Percentiles rank a stretch among this genome's conserved stretches.
These are phyloP conservation scores for Rosa rugosa DNA, from an alignment of 306 rosid species.

Conservation along the genomic window DNA sequence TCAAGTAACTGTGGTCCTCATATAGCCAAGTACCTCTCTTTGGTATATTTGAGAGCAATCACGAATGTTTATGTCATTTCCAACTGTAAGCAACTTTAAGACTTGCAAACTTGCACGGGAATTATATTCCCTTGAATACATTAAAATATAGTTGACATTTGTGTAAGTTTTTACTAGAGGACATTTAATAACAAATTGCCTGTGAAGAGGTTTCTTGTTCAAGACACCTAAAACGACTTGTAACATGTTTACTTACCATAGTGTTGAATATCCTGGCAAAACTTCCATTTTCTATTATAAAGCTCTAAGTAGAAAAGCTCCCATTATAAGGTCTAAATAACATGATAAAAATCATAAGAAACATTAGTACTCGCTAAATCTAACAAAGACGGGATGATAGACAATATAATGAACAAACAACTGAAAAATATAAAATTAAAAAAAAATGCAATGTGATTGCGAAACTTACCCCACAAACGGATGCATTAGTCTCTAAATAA, in stretches of 20 bases:
- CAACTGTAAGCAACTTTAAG: background rate
- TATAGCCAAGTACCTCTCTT: background rate
- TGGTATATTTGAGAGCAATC: background rate
- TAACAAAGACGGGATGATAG: too few relatives aligned
- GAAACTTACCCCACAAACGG: background rate
- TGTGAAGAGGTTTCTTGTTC: background rate
- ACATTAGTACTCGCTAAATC: too few relatives aligned
- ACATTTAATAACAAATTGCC: background rate
- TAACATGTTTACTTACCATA: constrained; percentile 3
- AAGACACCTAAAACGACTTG: background rate
- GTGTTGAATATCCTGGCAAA: background rate
- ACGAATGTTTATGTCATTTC: background rate
- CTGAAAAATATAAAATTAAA: too few relatives aligned
- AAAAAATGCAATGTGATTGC: background rate
- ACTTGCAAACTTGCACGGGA: background rate
- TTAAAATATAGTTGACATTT: background rate
- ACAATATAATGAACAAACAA: too few relatives aligned
- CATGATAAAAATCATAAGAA: too few relatives aligned
- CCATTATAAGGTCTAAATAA: too few relatives aligned
- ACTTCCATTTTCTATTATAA: background rate
- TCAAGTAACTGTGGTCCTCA: background rate
- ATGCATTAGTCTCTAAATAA: background rate
- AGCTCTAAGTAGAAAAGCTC: background rate
- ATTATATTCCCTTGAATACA: background rate
- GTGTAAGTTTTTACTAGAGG: background rate